Conservation (phyloP, 192 early-diverging fungal species). For the Dissophora globulifera region DNA sequence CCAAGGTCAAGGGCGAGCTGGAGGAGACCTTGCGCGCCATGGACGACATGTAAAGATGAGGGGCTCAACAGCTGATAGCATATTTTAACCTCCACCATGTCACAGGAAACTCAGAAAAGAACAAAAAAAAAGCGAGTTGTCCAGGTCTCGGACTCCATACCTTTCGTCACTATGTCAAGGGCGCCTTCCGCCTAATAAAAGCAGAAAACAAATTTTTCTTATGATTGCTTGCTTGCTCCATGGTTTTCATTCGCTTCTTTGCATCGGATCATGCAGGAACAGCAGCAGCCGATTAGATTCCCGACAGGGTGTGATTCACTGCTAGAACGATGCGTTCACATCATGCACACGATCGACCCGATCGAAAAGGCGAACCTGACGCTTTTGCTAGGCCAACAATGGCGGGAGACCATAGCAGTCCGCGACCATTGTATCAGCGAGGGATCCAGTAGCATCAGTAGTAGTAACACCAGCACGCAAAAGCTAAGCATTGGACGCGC, state of each 20-base stretch:
- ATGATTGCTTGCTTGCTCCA: too few relatives aligned
- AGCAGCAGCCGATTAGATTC: conserved; percentile 22
- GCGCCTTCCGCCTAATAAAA: too few relatives aligned
- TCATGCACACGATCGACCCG: conserved; percentile 66
- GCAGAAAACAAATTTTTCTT: not conserved
- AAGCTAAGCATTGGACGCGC: conserved; percentile 63
- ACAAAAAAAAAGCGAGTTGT: conserved; percentile 5
- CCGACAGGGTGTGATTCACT: conserved; percentile 51
- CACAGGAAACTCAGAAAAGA: not conserved
- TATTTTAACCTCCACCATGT: not conserved
- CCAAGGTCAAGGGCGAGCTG: conserved; percentile 72
- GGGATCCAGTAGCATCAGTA: not conserved
- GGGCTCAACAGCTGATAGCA: not conserved
- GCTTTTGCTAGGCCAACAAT: conserved; percentile 35
- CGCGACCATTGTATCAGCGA: conserved; percentile 22
- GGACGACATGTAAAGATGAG: conserved; percentile 76
- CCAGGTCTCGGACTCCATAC: too few relatives aligned
- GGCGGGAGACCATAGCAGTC: conserved; percentile 29
- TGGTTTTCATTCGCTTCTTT: too few relatives aligned
- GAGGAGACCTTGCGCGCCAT: conserved; percentile 77
- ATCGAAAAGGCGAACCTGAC: conserved; percentile 60
- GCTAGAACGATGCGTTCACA: conserved; percentile 59
- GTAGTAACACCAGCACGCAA: too few relatives aligned
- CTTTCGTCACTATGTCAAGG: too few relatives aligned
- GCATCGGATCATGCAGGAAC: not conserved